Base-by-base conservation (phyloP, 148 eudicot species). In the Cornus suecica region DNA sequence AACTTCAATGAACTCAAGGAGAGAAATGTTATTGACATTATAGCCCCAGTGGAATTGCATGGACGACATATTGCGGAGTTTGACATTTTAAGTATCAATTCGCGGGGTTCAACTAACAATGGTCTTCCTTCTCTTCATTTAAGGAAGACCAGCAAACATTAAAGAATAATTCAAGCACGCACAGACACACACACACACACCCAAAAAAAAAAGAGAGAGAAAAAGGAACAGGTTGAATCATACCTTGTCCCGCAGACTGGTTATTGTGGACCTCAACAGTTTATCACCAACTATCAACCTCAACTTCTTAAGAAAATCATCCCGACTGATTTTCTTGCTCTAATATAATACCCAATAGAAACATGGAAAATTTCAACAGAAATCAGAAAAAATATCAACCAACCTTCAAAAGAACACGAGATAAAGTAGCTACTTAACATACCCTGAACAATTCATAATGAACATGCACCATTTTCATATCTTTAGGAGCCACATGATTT, bases 221-320 rank as follows among this genome's bases (percentile, higher is more conserved):
- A 31, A 2, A 52, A 4, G 52, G 22, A 42, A 77, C 15, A 66
- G 41, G 58, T 37, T 25, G 58, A 65, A 37, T 26, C 74, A 72
- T 78, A 83, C 85, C 87, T 82, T 82, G 76, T 76, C 32, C 80
- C 80, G 89, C 56, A 86, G 80, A 80, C 77, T 69, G 23, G 76
- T 67, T 45, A 86, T 80, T 74, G 80, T 74, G 41, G 82, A 68
- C 77, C 80, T 84, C 77, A 86, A 79, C 71, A 86, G 69, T 27
- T 73, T 62, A 71, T 86, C 89, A 8, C 89, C 89, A 51, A 77
- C 89, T 15, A 86, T 77, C 24, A 66, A 22, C 73, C 89, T 86
- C 84, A 86, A 73, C 78, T 73, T 82, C 28, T 25, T 77, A 58
- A 84, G 74, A 78, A 86, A 86, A 23, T 74, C 83, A 23, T 80